Evolutionary conservation across 2,329 filamentous ascomycete species (phyloP), one percentile per base, ranked within the genome.

Genomic region (Stachybotrys chlorohalonatus): DNA sequence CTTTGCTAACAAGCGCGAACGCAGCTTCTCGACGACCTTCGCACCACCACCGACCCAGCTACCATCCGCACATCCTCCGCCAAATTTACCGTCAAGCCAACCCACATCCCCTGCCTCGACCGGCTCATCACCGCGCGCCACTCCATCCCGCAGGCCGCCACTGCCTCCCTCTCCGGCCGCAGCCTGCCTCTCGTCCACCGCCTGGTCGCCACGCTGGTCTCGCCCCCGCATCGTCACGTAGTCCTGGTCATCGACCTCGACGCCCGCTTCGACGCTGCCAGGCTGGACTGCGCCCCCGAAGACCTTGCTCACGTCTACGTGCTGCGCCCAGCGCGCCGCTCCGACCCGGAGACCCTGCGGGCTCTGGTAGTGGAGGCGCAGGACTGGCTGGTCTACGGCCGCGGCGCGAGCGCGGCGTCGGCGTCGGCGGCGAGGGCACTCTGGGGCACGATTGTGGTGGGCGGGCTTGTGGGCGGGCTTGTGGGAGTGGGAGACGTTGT

Each of bases 361-460:
- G 66, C 67, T 3, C 62, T 75, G 6, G 62, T 81, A 7, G 63
- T 69, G 2, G 68, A 70, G 0, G 73, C 75, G 4, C 71, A 76
- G 52, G 61, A 69, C 47, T 75, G 74, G 62, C 79, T 83, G 70
- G 66, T 83, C 6, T 83, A 84, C 63, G 71, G 73, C 3, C 46
- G 46, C 46, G 32, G 32, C 11, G 11, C 7, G 7, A 56, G 63
- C 7, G 54, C 53, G 9, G 57, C 71, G 36, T 71, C 73, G 56
- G 63, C 61, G 45, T 81, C 77, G 57, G 69, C 70, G 6, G 65
- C 60, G 31, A 73, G 81, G 5, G 72, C 75, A 56, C 82, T 76
- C 75, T 84, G 81, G 81, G 81, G 81, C n/a, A 81, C 78, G 2
- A 60, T 84, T 31, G 74, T 83, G 6, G 60, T 83, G 46, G 78